Evolutionary conservation across 331 rosid genomes (phyloP), one percentile per base, ranked within the genome.

Genomic region (Stylosanthes scabra): DNA sequence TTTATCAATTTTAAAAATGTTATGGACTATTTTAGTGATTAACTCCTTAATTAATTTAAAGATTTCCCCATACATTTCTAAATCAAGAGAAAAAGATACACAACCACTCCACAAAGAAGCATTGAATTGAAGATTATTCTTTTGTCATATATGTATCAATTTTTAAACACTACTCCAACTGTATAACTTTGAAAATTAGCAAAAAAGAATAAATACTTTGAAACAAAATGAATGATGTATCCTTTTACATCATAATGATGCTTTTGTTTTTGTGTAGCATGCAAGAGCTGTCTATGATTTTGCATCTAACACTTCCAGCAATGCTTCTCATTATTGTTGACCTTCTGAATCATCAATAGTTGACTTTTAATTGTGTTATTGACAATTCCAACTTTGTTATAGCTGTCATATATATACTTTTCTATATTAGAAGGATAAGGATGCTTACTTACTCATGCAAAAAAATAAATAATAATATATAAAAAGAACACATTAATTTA

Each of bases 281-380:
- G 28, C 5, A 7, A 31, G 3, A 31, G 40, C 4, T 56, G 74
- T 55, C 7, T 31, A 55, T 70, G 29, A 70, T 41, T 70, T 20
- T 70, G 66, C 56, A 4, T 14, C n/a, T 70, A 56, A 57, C 65
- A 70, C 12, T 70, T 54, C 40, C 39, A 16, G 29, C 63, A 40
- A 15, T 13, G 15, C 11, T 69, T 69, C 12, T 20, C 0, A 39
- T 1, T n/a, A n/a, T n/a, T 15, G 37, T 31, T 37, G 8, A 55
- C 16, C 10, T 37, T 69, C 2, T 69, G 16, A 51, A 51, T 51
- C n/a, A n/a, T n/a, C 6, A 25, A 11, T 11, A 1, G 41, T 51
- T 13, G 14, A 7, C 46, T 67, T 8, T 46, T 37, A 5, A 16
- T 46, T 68, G 7, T 16, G 63, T 5, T 52, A 15, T 69, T 69